Base-by-base conservation (phyloP, 208 protist species). In the Leishmania arabica region DNA sequence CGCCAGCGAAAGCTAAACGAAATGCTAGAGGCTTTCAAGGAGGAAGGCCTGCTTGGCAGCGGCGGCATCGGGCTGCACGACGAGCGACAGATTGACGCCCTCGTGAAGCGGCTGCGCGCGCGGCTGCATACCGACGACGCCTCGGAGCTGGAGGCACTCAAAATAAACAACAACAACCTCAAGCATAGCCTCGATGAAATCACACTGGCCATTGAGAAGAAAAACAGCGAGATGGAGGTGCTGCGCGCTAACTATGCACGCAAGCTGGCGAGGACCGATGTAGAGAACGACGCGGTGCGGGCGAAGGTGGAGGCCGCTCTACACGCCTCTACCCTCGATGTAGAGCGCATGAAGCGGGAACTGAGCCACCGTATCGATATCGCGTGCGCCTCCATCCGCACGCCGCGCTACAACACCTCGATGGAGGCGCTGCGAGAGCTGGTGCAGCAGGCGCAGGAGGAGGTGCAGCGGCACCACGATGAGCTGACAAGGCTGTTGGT, bases 401-500 rank as follows among this genome's bases (percentile, higher is more conserved):
- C 89, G 13, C 94, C 94, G 21, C 91, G 90, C 79, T 97, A 96
- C 79, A 88, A 91, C 49, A 93, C 91, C 21, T 92, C 92, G 19
- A 83, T 97, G 75, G 91, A 89, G 62, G 85, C 88, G 27, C 86
- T 97, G 86, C 89, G 91, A 74, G 91, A 94, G 27, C 77, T 91
- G 45, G 87, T 88, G 51, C 82, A 66, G 58, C 84, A 87, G 81
- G 89, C 88, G 19, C 88, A 93, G 86, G 82, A 86, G 37, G 91
- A 91, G 83, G 87, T 97, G 47, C 92, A 97, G 80, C 88, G 89
- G 54, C 91, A 95, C 74, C 89, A 90, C 81, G 92, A 97, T 70
- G 84, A 76, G 37, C 86, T 97, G 66, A 86, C 71, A n/a, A 92
- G 93, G 76, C 81, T 96, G 17, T 86, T 97, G 69, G 79, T 93